These are phyloP conservation scores for Cerioporus squamosus DNA, from an alignment of 1,284 basidiomycete species.

Conservation along the genomic window DNA sequence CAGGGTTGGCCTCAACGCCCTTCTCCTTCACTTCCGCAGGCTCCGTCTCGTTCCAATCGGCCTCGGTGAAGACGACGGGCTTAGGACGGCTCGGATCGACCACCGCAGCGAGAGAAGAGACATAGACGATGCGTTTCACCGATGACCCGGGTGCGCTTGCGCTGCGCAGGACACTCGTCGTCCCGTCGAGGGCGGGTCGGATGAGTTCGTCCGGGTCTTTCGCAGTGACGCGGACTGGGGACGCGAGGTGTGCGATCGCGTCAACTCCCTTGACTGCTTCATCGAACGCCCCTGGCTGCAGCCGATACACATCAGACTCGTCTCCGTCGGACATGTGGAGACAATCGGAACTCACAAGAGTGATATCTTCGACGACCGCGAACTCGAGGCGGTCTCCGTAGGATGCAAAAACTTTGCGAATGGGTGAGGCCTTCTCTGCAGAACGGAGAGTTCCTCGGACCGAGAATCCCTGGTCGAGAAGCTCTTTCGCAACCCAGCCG, in stretches of 20 bases:
- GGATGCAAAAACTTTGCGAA: constrained; percentile 41
- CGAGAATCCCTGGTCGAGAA: constrained; percentile 46
- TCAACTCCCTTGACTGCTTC: constrained; percentile 6
- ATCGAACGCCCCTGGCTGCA: constrained; percentile 23
- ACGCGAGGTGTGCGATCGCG: constrained; percentile 49
- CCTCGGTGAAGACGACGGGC: constrained; percentile 39
- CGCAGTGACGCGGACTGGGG: constrained; percentile 41
- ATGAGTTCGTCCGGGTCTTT: constrained; percentile 36
- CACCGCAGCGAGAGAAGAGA: constrained; percentile 58
- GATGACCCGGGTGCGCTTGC: constrained; percentile 34
- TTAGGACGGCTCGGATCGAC: constrained; percentile 21
- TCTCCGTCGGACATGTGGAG: background rate
- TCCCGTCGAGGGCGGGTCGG: constrained; percentile 7
- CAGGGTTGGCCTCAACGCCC: constrained; percentile 46
- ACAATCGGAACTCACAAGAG: constrained; percentile 38
- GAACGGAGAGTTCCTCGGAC: constrained; percentile 60
- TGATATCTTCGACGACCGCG: constrained; percentile 59
- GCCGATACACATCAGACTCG: background rate
- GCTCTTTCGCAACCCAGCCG: constrained; percentile 40
- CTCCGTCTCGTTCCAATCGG: constrained; percentile 68
- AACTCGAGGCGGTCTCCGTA: constrained; percentile 50
- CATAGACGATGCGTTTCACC: constrained; percentile 55
- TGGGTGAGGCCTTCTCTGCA: constrained; percentile 44
- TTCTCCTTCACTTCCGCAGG: constrained; percentile 52
- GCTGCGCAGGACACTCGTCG: constrained; percentile 5